Base-by-base conservation (phyloP, 2,329 filamentous ascomycete genomes). In the Penicillium oxalicum region DNA sequence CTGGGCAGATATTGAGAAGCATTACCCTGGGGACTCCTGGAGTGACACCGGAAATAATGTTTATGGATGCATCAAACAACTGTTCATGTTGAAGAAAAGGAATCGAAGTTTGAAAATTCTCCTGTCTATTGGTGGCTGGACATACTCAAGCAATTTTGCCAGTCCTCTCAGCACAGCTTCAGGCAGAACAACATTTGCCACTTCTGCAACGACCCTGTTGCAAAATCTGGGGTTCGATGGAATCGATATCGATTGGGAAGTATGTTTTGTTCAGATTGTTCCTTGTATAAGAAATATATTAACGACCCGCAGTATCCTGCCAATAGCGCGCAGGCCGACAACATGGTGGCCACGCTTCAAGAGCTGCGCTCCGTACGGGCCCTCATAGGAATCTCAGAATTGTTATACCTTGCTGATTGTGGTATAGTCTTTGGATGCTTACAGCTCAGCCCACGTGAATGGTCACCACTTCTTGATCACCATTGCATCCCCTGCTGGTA, bases 61-160 rank as follows among this genome's bases (percentile, higher is more conserved):
- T 18, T 90, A 89, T 61, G 88, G 88, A 39, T 86, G 81, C 61
- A 70, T 88, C 50, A 89, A 90, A 70, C 86, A 91, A 63, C 73
- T 93, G 2, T 87, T 79, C 66, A 68, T 87, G 4, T 77, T 87
- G 50, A 93, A 93, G 74, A 83, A 88, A 69, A 72, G 77, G 58
- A 81, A 93, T 64, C 79, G 88, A 27, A 81, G 86, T 47, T 67
- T 93, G 50, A 93, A 93, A 67, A 76, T 85, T 4, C 77, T 95
- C 5, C 79, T 95, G 3, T 90, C 85, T 47, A 87, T 93, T 50
- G 88, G 88, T 33, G 88, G 88, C 12, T 91, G 84, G 82, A 86
- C 82, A 0, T 88, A 86, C 65, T 87, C 84, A 4, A 69, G 79
- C 67, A 93, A 95, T 71, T 94, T 96, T 69, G 74, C 80, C 0